Evolutionary conservation across 495 filamentous ascomycete genomes (phyloP), one percentile per base, ranked within the genome.

Genomic region (Penicillium steckii): DNA sequence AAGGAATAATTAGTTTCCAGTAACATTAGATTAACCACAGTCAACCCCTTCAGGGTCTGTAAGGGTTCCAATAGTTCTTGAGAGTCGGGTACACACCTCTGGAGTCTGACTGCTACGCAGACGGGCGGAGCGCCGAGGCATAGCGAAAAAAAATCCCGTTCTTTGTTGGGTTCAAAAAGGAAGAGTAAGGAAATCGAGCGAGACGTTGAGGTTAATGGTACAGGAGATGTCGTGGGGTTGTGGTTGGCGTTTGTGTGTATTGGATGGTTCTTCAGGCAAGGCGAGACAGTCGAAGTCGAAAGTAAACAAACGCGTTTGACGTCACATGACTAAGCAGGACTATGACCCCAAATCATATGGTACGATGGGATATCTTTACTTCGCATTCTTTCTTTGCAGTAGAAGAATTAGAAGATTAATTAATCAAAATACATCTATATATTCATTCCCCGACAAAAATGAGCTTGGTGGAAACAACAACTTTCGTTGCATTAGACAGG

Each of bases 91-190:
- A 56, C 61, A 61, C 49, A 74, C 70, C 60, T 64, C 57, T 25
- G 64, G 60, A 40, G 56, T 23, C 50, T 64, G 60, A 32, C 50
- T 51, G 56, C 57, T 67, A 25, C 70, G 66, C 48, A 74, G 57
- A 52, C 70, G 70, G 46, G 70, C 70, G 42, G 70, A 74, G 44
- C 70, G 70, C 54, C 70, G 70, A 67, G 65, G 60, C 70, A 74
- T 74, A 19, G 45, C n/a, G 44, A 3, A 30, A 48, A n/a, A n/a
- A n/a, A n/a, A n/a, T n/a, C n/a, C 13, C 1, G 17, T 1, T 12
- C 9, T 18, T 24, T 29, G 13, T 18, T 15, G 22, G n/a, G 25
- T 3, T n/a, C 8, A 17, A n/a, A 40, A 23, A 12, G 13, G 18
- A 25, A 27, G 25, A 8, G 17, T 29, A 17, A 37, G 5, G 15